Evolutionary conservation across 306 rosid species (phyloP), one percentile per base, ranked within the genome.

Genomic region (Dryas alaskensis): DNA sequence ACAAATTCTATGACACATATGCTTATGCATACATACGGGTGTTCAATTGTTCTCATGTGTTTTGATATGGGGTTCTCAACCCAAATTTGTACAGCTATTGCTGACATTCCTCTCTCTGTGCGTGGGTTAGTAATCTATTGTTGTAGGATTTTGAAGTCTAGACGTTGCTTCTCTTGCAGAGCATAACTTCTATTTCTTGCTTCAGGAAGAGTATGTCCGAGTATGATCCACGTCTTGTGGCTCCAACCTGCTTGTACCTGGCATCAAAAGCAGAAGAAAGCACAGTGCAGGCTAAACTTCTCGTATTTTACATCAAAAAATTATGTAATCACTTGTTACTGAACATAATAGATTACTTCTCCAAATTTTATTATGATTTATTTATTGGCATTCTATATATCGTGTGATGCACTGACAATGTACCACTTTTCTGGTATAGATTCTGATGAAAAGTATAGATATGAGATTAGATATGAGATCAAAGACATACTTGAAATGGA

Each of bases 181-280:
- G 25, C 45, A 19, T 25, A 51, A 48, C 69, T 22, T 57, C 71
- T 11, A 39, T 16, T 73, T 76, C 14, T 70, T 47, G 78, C 82
- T 84, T 43, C 83, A 93, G 98, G 82, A 93, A 81, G 90, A 88
- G 96, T 72, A 86, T 93, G 97, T 22, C 84, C 5, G 98, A 93
- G 76, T 91, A 93, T 79, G 97, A 93, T 83, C 98, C 97, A 13
- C 92, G 92, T 72, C 86, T 91, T 46, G 97, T 93, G 55, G 97
- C 98, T 72, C 97, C 98, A 76, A 86, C 96, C 72, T 91, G 98
- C 89, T 83, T 91, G 81, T 89, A 89, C 79, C 82, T 93, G 73
- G 96, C 97, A 45, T 86, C 98, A 69, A 93, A 93, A 89, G 97
- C 92, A 48, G 97, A 93, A 83, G 97, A 93, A 88, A 93, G 98